Percentiles rank a stretch among this genome's conserved stretches.
phyloP scores from a whole-genome alignment of 2,329 filamentous ascomycete genomes.

The Cercospora canescens region DNA sequence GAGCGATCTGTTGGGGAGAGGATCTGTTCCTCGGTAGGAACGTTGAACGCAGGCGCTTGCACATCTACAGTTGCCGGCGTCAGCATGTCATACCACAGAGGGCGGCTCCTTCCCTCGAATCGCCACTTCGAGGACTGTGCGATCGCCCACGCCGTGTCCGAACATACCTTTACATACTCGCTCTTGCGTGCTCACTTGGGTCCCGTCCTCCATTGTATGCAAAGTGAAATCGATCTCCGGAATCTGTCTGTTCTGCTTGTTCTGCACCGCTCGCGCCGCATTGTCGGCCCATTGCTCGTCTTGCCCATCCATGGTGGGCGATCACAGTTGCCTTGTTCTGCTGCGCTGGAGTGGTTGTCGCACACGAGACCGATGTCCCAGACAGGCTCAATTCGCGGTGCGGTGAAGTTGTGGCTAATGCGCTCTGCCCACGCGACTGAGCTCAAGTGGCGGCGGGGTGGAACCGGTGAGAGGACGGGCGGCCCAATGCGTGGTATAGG shows the following conservation, averaged over 20 bases:
- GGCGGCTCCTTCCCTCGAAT: not conserved
- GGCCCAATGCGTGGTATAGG: not conserved
- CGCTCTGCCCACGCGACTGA: conserved; percentile 12
- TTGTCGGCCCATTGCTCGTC: conserved; percentile 67
- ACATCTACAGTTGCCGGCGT: conserved; percentile 65
- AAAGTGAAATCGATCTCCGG: conserved; percentile 99
- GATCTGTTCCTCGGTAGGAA: conserved; percentile 92
- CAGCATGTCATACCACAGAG: conserved; percentile 15
- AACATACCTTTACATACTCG: conserved; percentile 91
- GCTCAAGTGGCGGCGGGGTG: conserved; percentile 6
- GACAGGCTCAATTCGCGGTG: conserved; percentile 1
- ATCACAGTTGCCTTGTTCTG: not conserved
- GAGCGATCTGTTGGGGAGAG: conserved; percentile 80
- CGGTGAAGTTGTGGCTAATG: conserved; percentile 17
- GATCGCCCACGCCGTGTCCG: not conserved
- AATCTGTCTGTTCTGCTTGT: conserved; percentile 77
- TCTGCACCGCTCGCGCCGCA: conserved; percentile 84
- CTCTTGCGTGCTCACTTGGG: conserved; percentile 91
- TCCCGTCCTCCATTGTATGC: conserved; percentile 97
- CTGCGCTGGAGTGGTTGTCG: not conserved
- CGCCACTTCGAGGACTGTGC: not conserved
- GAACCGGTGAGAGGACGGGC: conserved; percentile 11
- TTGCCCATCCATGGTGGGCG: conserved; percentile 37
- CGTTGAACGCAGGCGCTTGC: conserved; percentile 91
- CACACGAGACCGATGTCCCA: not conserved